Evolutionary conservation across 2,329 filamentous ascomycete species (phyloP), one percentile per base, ranked within the genome.

Genomic region (Scedosporium boydii): DNA sequence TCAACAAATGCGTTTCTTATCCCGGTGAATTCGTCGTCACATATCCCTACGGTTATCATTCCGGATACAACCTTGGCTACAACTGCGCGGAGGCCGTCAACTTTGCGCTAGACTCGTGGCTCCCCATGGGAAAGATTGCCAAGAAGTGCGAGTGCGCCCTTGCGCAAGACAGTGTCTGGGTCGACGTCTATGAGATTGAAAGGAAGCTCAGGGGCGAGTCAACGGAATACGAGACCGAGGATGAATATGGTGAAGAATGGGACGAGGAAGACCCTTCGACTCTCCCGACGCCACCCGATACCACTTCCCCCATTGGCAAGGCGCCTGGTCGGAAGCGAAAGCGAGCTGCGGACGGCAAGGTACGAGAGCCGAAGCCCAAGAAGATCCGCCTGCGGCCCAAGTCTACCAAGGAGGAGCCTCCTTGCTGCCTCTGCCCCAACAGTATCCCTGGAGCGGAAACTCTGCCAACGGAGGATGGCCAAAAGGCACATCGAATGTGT

Each of bases 1-100:
- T 98, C 72, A 99, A 99, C 79, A 93, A 91, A 70, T 84, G 96
- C 65, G 90, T 98, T 12, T 96, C 96, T 59, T 92, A 96, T 68
- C 95, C 96, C 65, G 93, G 95, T 64, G 95, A 99, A 71, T 99
- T 99, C 67, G 92, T 99, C 65, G 96, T 99, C 66, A 99, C 95
- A 0, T 99, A 96, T 72, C 95, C 95, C 0, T 99, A 98, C 70
- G 95, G 95, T 23, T 99, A 99, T 72, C 95, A 99, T 72, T 99
- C 95, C 4, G 95, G 95, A 4, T 99, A 96, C 74, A 99, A 99
- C 69, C 79, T 99, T 44, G 95, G 96, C 16, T 99, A 99, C 78
- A 99, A 99, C 73, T 99, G 95, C 75, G 95, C 95, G 29, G 95
- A 99, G 73, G 96, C 95, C 6, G 95, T 99, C 77, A 99, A 99